Percentiles rank a stretch among this genome's conserved stretches.
phyloP scores from a whole-genome alignment of 192 early-diverging fungal species.

The Coemansia sp. region DNA sequence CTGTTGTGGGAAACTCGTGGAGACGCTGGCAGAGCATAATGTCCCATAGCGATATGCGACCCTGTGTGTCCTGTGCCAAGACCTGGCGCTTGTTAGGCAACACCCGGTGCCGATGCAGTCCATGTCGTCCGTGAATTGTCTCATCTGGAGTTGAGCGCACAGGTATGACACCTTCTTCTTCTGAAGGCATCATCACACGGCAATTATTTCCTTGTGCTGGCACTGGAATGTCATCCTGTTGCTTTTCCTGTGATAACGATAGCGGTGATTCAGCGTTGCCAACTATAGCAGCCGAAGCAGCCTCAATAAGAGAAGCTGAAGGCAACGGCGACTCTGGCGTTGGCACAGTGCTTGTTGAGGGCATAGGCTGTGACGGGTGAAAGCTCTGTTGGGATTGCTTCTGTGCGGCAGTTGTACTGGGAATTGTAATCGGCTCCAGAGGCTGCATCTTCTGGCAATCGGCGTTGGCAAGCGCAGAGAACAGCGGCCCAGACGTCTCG shows the following conservation, averaged over 20 bases:
- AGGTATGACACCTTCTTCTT: conserved; percentile 14
- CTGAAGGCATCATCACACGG: neutral
- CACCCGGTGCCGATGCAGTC: conserved; percentile 64
- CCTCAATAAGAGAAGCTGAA: conserved; percentile 26
- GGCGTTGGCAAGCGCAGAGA: neutral
- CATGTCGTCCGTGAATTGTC: conserved; percentile 60
- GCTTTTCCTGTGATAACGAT: neutral
- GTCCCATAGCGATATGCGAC: conserved; percentile 88
- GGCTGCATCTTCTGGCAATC: neutral
- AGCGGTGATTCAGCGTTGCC: neutral
- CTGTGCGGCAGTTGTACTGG: neutral
- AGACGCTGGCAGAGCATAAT: conserved; percentile 68
- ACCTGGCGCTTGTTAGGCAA: conserved; percentile 86
- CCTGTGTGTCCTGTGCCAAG: conserved; percentile 77
- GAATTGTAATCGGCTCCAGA: neutral
- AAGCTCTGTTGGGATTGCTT: conserved; percentile 2
- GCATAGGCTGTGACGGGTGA: neutral
- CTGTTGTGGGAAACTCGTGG: conserved; percentile 49
- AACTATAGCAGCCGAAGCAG: neutral
- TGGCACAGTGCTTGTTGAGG: neutral
- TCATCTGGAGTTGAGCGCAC: conserved; percentile 41
- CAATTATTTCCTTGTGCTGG: neutral
- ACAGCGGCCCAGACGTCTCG: neutral
- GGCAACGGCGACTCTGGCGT: conserved; percentile 44
- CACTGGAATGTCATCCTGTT: neutral